Percentiles rank a stretch among this genome's conserved stretches.
phyloP scores from a whole-genome alignment of 2,329 filamentous ascomycete genomes.

The Xylaria multiplex region DNA sequence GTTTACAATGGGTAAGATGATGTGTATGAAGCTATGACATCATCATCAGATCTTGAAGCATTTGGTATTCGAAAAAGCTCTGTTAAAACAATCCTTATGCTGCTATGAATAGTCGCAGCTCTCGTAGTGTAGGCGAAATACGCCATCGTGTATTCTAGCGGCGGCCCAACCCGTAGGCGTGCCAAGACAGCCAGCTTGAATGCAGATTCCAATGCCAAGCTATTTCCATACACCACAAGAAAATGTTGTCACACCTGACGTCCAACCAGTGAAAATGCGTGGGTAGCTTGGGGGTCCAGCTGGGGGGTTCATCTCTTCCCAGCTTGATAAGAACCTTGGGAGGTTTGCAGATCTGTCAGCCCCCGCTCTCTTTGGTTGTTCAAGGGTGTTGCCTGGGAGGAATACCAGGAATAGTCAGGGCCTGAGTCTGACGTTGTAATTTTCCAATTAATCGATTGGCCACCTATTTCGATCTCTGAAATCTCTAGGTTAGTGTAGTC shows the following conservation, averaged over 20 bases:
- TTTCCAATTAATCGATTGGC: conserved; percentile 14
- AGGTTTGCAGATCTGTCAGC: conserved; percentile 33
- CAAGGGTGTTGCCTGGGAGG: conserved; percentile 10
- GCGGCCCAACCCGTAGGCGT: conserved; percentile 32
- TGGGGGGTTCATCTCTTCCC: conserved; percentile 24
- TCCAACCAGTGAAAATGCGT: conserved; percentile 20
- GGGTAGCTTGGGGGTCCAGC: conserved; percentile 20
- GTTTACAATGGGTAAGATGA: conserved; percentile 6
- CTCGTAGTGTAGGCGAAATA: conserved; percentile 10
- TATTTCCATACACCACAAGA: not conserved
- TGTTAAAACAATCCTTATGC: not conserved
- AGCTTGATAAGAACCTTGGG: conserved; percentile 26
- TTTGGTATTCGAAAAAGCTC: conserved; percentile 15
- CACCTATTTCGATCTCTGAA: not conserved
- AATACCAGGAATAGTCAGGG: conserved; percentile 2
- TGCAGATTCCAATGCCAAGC: conserved; percentile 16
- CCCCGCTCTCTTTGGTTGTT: conserved; percentile 20
- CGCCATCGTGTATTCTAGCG: conserved; percentile 29
- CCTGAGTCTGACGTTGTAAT: conserved; percentile 1
- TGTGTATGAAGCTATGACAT: conserved; percentile 12
- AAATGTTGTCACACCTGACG: conserved; percentile 26
- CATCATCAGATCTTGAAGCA: conserved; percentile 10
- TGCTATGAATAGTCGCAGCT: conserved; percentile 3
- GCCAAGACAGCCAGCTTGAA: conserved; percentile 17
- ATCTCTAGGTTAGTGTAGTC: too few species aligned